Percentiles rank a stretch among this genome's conserved stretches.
These are phyloP conservation scores for Verticillium alfalfae DNA, from an alignment of 2,329 filamentous ascomycete genomes.

Conservation along the genomic window DNA sequence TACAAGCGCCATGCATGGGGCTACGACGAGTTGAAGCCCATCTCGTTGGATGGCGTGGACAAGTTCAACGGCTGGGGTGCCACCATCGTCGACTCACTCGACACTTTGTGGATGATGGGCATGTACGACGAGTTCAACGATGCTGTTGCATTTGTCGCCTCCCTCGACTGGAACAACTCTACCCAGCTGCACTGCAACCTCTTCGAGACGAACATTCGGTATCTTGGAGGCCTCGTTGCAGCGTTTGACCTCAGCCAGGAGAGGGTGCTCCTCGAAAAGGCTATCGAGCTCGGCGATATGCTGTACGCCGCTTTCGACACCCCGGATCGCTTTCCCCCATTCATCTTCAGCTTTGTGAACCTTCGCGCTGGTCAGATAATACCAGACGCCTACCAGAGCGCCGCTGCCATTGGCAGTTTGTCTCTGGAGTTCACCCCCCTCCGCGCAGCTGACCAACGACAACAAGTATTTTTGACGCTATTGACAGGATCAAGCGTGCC, in stretches of 20 bases:
- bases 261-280: slow-evolving; percentile 53
- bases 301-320: slow-evolving; percentile 65
- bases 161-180: slow-evolving; percentile 39
- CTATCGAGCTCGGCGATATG: slow-evolving; percentile 57
- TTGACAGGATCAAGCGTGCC: slow-evolving; percentile 61
- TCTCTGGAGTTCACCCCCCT: slow-evolving; percentile 69
- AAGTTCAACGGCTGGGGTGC: slow-evolving; percentile 43
- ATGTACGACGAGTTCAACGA: slow-evolving; percentile 43
- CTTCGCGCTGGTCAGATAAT: slow-evolving; percentile 7
- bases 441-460: slow-evolving; percentile 65
- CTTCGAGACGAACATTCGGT: slow-evolving; percentile 68
- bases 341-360: slow-evolving; percentile 8
- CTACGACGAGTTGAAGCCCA: slow-evolving; percentile 37
- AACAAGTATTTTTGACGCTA: slow-evolving; percentile 71
- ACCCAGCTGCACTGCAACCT: slow-evolving; percentile 36
- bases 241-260: slow-evolving; percentile 62
- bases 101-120: slow-evolving; percentile 51
- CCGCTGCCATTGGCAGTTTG: slow-evolving; percentile 54
- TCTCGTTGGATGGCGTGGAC: slow-evolving; percentile 30
- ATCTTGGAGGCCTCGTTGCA: slow-evolving; percentile 63
- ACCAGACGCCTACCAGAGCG: slow-evolving; percentile 24
- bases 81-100: slow-evolving; percentile 39
- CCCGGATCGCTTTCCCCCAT: slow-evolving; percentile 57
- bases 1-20: slow-evolving; percentile 39
- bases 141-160: slow-evolving; percentile 33